A percentile compares a stretch with the other conserved stretches of the same genome.
Evolutionary conservation across 257 asterid species (phyloP).

Genomic region (Solanum paucissectum): DNA sequence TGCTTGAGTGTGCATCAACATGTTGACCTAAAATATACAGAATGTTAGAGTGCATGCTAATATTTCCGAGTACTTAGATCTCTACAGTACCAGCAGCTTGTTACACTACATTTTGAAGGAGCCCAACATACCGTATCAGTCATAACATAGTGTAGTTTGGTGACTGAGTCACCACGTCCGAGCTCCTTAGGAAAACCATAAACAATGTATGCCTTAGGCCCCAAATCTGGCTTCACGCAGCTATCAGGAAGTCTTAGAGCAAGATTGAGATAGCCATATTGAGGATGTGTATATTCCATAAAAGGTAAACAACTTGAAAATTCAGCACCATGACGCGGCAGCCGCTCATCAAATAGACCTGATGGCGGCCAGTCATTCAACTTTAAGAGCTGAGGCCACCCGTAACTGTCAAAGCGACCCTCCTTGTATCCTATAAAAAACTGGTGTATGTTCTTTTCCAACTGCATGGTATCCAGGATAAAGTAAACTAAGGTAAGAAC

Average conservation of each 20-base stretch:
- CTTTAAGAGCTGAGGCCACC: background rate
- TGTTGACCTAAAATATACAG: slow-evolving; percentile 45
- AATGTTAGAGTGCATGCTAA: background rate
- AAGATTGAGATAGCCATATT: background rate
- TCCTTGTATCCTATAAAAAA: slow-evolving; percentile 53
- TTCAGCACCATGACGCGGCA: slow-evolving; percentile 1
- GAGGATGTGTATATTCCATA: slow-evolving; percentile 1
- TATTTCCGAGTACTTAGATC: background rate
- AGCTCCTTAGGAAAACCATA: background rate
- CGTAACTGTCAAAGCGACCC: slow-evolving; percentile 7
- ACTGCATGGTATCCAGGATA: slow-evolving; percentile 32
- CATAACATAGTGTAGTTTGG: background rate
- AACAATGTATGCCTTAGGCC: background rate
- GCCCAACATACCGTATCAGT: background rate
- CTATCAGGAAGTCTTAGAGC: background rate
- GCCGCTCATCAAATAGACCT: background rate
- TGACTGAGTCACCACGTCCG: slow-evolving; percentile 1
- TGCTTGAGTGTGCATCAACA: slow-evolving; percentile 46
- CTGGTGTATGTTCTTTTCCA: slow-evolving; percentile 43
- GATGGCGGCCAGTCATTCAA: background rate
- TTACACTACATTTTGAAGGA: background rate
- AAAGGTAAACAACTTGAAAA: background rate
- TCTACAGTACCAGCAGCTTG: background rate
- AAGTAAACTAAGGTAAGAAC: background rate
- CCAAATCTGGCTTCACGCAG: background rate